phyloP scores from a whole-genome alignment of 768 basidiomycete species.

The Piloderma croceum region DNA sequence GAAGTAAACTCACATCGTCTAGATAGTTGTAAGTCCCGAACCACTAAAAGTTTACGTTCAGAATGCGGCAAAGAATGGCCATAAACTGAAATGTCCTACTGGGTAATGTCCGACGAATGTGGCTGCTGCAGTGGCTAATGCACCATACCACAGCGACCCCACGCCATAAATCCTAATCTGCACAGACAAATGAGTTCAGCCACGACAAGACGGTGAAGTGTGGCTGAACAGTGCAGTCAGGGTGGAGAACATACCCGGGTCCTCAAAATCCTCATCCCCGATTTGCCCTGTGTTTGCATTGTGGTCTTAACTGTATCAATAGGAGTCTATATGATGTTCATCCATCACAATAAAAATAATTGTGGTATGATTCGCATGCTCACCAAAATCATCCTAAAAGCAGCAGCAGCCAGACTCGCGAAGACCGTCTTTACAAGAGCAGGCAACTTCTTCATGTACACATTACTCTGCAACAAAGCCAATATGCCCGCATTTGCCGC shows the following conservation, averaged over 20 bases:
- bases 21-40: slow-evolving; percentile 85
- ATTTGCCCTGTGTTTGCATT: slow-evolving; percentile 82
- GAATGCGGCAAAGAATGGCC: neutral
- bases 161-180: slow-evolving; percentile 75
- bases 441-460: slow-evolving; percentile 61
- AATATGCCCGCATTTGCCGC: slow-evolving; percentile 91
- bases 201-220: neutral
- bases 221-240: neutral
- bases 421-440: slow-evolving; percentile 69
- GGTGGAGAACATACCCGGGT: slow-evolving; percentile 43
- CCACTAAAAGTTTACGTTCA: slow-evolving; percentile 46
- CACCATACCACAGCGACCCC: slow-evolving; percentile 82
- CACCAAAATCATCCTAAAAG: slow-evolving; percentile 85
- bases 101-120: slow-evolving; percentile 93
- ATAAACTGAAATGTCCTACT: slow-evolving; percentile 32
- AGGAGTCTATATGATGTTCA: no score
- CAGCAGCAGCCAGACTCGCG: slow-evolving; percentile 72
- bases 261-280: slow-evolving; percentile 60
- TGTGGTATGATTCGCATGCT: no score
- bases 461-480: slow-evolving; percentile 74
- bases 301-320: slow-evolving; percentile 95
- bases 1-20: no score
- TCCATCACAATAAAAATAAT: no score
- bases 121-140: slow-evolving; percentile 85
- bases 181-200: neutral